These are phyloP conservation scores for Blastobotrys arbuscula DNA, from an alignment of 1,139 yeast species.

Conservation along the genomic window DNA sequence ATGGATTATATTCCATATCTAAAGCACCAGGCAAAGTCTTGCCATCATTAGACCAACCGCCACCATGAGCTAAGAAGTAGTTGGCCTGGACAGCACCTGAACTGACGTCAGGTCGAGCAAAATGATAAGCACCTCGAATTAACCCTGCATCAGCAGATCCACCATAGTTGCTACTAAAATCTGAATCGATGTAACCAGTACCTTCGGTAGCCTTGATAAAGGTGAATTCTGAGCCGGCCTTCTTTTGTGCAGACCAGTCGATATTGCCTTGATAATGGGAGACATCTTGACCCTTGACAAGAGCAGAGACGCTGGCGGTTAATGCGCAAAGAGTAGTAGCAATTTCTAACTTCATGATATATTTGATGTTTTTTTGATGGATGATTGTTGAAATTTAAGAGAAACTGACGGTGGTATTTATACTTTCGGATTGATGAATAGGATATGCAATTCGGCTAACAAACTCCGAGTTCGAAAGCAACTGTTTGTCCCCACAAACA, in stretches of 20 bases:
- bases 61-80: slow-evolving; percentile 12
- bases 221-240: slow-evolving; percentile 12
- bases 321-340: neutral
- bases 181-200: slow-evolving; percentile 2
- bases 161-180: slow-evolving; percentile 8
- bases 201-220: slow-evolving; percentile 13
- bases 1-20: slow-evolving; percentile 8
- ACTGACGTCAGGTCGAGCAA: slow-evolving; percentile 9
- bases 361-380: neutral
- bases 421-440: too few relatives aligned
- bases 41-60: slow-evolving; percentile 13
- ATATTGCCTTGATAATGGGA: slow-evolving; percentile 10
- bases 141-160: slow-evolving; percentile 10
- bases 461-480: too few relatives aligned
- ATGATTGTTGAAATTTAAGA: neutral
- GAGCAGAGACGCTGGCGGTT: slow-evolving; percentile 2
- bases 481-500: too few relatives aligned
- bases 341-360: slow-evolving; percentile 4
- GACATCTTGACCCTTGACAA: slow-evolving; percentile 13
- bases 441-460: too few relatives aligned
- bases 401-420: neutral
- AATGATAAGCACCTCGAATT: slow-evolving; percentile 14
- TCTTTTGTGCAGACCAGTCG: slow-evolving; percentile 12
- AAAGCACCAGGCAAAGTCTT: slow-evolving; percentile 14
- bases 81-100: slow-evolving; percentile 10